phyloP scores from a whole-genome alignment of 2,329 filamentous ascomycete genomes.

The Lachnellula suecica region DNA sequence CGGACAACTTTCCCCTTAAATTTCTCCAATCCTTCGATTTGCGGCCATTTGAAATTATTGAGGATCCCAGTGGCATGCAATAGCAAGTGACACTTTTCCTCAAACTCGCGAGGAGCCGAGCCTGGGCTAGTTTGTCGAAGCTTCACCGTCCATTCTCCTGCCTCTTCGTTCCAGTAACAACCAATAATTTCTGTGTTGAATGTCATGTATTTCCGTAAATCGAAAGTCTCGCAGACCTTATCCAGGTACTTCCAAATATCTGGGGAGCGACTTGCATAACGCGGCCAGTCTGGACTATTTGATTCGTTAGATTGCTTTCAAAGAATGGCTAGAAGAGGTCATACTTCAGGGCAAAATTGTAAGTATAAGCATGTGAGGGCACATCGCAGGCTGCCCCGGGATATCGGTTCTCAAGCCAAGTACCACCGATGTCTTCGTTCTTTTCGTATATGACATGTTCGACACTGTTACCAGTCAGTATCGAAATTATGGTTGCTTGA shows the following conservation, averaged over 20 bases:
- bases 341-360: conserved; percentile 57
- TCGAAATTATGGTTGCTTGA: too few species aligned
- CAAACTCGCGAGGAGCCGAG: conserved; percentile 16
- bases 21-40: conserved; percentile 44
- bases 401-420: neutral
- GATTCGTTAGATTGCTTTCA: neutral
- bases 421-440: neutral
- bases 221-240: conserved; percentile 47
- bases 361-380: conserved; percentile 34
- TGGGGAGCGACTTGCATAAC: conserved; percentile 55
- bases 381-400: conserved; percentile 14
- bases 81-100: conserved; percentile 25
- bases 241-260: conserved; percentile 53
- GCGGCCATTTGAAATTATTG: conserved; percentile 42
- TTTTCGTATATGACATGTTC: neutral
- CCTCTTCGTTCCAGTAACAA: conserved; percentile 47
- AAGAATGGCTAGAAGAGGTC: neutral
- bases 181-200: conserved; percentile 48
- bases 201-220: conserved; percentile 50
- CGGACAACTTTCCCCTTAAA: conserved; percentile 47
- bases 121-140: conserved; percentile 37
- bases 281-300: conserved; percentile 47
- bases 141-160: conserved; percentile 49
- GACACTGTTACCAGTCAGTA: too few species aligned
- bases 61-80: conserved; percentile 27